Conservation (phyloP, 2,329 filamentous ascomycete genomes). For the Ophiostoma tasmaniense region DNA sequence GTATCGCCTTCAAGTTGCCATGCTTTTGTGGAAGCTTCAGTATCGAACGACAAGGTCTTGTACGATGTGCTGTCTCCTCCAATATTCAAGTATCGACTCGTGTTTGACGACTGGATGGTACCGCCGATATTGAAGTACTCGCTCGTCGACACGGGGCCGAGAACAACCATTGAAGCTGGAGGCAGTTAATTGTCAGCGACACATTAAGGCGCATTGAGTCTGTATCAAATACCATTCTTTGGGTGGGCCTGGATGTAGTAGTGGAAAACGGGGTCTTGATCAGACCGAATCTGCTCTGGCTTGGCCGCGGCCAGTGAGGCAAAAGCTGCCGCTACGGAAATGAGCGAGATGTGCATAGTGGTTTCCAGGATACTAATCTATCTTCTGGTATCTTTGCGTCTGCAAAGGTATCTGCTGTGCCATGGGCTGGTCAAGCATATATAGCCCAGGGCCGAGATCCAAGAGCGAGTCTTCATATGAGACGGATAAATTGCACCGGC, state of each 20-base stretch:
- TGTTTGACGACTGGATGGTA: constrained; percentile 42
- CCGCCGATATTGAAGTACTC: constrained; percentile 42
- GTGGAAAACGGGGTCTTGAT: background rate
- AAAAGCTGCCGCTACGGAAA: background rate
- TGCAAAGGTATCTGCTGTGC: background rate
- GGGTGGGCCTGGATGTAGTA: background rate
- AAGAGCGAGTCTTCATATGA: background rate
- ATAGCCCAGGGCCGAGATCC: background rate
- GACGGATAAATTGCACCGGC: background rate
- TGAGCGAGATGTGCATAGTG: background rate
- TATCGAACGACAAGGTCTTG: constrained; percentile 30
- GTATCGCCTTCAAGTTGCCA: constrained; percentile 42
- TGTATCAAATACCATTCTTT: background rate
- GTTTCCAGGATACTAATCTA: background rate
- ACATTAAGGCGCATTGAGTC: too few species aligned
- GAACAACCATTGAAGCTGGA: constrained; percentile 30
- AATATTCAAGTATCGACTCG: constrained; percentile 41
- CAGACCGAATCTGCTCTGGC: background rate
- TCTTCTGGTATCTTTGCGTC: background rate
- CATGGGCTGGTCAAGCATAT: background rate
- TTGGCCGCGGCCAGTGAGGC: background rate
- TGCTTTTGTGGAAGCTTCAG: constrained; percentile 34
- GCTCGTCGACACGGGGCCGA: constrained; percentile 41
- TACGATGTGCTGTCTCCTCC: constrained; percentile 30
- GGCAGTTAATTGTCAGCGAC: background rate